A percentile compares a stretch with the other conserved stretches of the same genome.
Evolutionary conservation across 2,329 filamentous ascomycete species (phyloP).

Genomic region (Penicillium sp.): DNA sequence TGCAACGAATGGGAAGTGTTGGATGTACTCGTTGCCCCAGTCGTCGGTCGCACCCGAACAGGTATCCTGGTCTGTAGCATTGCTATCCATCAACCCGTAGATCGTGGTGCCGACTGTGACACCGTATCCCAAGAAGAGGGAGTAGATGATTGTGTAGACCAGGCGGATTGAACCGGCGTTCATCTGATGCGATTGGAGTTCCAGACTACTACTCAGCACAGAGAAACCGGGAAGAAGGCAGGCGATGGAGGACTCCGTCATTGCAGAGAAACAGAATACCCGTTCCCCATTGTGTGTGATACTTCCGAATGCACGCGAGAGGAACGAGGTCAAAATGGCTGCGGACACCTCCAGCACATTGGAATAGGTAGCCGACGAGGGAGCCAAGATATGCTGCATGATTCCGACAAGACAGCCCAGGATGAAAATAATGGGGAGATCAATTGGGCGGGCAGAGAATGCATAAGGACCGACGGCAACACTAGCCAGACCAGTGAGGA

Average conservation of each 20-base stretch:
- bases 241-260: slow-evolving; percentile 56
- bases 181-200: slow-evolving; percentile 66
- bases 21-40: slow-evolving; percentile 44
- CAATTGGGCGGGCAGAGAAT: slow-evolving; percentile 69
- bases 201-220: slow-evolving; percentile 58
- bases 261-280: slow-evolving; percentile 64
- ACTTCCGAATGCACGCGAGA: slow-evolving; percentile 65
- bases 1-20: slow-evolving; percentile 70
- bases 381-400: slow-evolving; percentile 71
- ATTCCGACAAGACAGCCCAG: slow-evolving; percentile 71
- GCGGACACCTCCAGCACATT: slow-evolving; percentile 46
- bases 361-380: slow-evolving; percentile 65
- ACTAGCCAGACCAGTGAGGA: slow-evolving; percentile 71
- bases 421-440: slow-evolving; percentile 53
- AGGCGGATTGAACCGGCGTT: slow-evolving; percentile 59
- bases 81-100: slow-evolving; percentile 58
- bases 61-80: slow-evolving; percentile 50
- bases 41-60: slow-evolving; percentile 44
- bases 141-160: slow-evolving; percentile 63
- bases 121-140: slow-evolving; percentile 67
- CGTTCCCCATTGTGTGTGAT: slow-evolving; percentile 44
- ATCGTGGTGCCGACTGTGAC: slow-evolving; percentile 65
- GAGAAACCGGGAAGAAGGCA: slow-evolving; percentile 69
- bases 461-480: slow-evolving; percentile 74
- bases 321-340: slow-evolving; percentile 64